A percentile compares a stretch with the other conserved stretches of the same genome.
Evolutionary conservation across 345 rosid species (phyloP).

Genomic region (Syzygium aqueum): DNA sequence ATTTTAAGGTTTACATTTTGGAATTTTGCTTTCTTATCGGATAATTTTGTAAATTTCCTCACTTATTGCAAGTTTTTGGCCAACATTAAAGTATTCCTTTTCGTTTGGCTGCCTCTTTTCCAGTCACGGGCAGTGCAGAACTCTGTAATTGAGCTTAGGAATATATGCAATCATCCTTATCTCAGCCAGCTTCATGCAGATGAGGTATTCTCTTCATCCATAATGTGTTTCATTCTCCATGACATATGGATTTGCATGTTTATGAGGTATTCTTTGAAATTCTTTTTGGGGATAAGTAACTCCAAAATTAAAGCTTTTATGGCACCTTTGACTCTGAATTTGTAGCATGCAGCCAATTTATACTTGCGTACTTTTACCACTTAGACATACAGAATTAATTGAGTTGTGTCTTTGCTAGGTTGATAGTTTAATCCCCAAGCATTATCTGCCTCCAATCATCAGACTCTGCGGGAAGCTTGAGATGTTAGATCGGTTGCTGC

Average conservation of each 20-base stretch:
- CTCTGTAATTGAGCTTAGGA: slow-evolving; percentile 94
- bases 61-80: neutral
- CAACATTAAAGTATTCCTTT: neutral
- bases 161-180: slow-evolving; percentile 95
- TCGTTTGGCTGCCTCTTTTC: slow-evolving; percentile 1
- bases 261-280: neutral
- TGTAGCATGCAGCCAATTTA: neutral
- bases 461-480: slow-evolving; percentile 96
- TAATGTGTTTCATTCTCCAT: neutral
- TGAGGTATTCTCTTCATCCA: slow-evolving; percentile 41
- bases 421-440: slow-evolving; percentile 58
- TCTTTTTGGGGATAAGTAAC: neutral
- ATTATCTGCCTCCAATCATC: slow-evolving; percentile 71
- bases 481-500: slow-evolving; percentile 87
- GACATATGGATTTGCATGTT: neutral
- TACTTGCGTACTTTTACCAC: neutral
- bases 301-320: neutral
- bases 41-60: neutral
- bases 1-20: slow-evolving; percentile 47
- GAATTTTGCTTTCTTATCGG: neutral
- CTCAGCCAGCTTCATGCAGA: slow-evolving; percentile 92
- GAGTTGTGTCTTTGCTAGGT: slow-evolving; percentile 37
- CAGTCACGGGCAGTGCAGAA: slow-evolving; percentile 87
- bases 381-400: neutral
- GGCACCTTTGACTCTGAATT: neutral